phyloP scores from a whole-genome alignment of 2,329 filamentous ascomycete genomes.

The Ceratocystis harringtonii region DNA sequence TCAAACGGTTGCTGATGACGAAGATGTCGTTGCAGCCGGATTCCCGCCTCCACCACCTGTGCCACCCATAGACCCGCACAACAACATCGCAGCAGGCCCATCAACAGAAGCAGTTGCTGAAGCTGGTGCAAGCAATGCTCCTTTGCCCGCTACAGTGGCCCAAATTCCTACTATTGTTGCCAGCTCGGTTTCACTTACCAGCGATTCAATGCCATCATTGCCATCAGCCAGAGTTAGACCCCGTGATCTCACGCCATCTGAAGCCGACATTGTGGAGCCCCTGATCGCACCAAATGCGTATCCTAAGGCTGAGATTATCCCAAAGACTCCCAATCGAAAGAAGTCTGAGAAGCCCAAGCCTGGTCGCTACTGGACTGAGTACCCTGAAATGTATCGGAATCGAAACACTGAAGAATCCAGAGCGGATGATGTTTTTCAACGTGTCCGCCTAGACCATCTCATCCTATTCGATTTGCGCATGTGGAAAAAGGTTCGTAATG shows the following conservation, averaged over 20 bases:
- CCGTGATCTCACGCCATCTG: slow-evolving; percentile 51
- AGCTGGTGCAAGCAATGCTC: neutral
- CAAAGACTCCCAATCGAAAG: slow-evolving; percentile 57
- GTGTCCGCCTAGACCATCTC: slow-evolving; percentile 83
- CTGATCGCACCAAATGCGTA: slow-evolving; percentile 50
- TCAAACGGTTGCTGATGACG: neutral
- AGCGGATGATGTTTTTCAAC: slow-evolving; percentile 77
- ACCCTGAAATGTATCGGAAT: slow-evolving; percentile 54
- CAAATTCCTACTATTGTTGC: slow-evolving; percentile 45
- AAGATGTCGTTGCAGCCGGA: slow-evolving; percentile 49
- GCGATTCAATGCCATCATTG: neutral
- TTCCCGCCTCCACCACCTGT: slow-evolving; percentile 51
- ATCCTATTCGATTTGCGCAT: slow-evolving; percentile 87
- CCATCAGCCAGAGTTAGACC: slow-evolving; percentile 34
- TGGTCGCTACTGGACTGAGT: slow-evolving; percentile 74
- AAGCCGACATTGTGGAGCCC: slow-evolving; percentile 57
- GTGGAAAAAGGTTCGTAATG: slow-evolving; percentile 91
- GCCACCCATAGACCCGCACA: slow-evolving; percentile 40
- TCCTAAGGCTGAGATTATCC: slow-evolving; percentile 51
- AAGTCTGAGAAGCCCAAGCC: slow-evolving; percentile 36
- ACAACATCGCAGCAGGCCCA: slow-evolving; percentile 30
- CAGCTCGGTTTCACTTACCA: slow-evolving; percentile 27
- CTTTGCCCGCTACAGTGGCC: slow-evolving; percentile 35
- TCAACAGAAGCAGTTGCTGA: slow-evolving; percentile 3
- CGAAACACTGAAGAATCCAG: slow-evolving; percentile 46